Base-by-base conservation (phyloP, 441 rosid species). In the Pelargonium exstipulatum region DNA sequence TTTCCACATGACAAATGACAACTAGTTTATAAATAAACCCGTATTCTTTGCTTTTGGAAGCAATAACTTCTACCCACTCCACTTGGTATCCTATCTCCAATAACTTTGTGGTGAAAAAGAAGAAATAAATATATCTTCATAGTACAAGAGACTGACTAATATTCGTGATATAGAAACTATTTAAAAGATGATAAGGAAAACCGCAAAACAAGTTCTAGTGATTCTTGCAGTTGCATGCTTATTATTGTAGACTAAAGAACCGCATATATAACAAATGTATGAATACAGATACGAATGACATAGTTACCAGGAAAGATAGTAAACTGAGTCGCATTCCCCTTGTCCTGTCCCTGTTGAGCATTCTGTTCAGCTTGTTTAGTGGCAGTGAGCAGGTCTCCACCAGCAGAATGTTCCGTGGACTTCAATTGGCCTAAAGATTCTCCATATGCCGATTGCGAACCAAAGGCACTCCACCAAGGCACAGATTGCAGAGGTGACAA, bases 381-480 rank as follows among this genome's bases (percentile, higher is more conserved):
- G 7, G 55, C 55, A 48, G 55, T 48, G 55, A 12, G 14, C 5
- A 10, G 55, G 16, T 4, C 55, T 48, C 55, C 55, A 10, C 14
- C 55, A 48, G 17, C 16, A 13, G 55, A 48, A 4, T 13, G 55
- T 13, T 13, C 55, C 16, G 55, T n/a, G 62, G 77, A 46, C 80
- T 82, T 86, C 73, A 70, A 73, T 67, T 64, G 87, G 71, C 74
- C 86, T 72, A 79, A 87, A 22, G 81, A 70, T 53, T 69, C 86
- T 45, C 75, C 88, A 68, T 40, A 71, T 75, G 73, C 69, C 42
- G 87, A 78, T 57, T 85, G 96, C 77, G 84, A 78, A 69, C 85
- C 84, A 62, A 84, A 78, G 62, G 74, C 74, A 78, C 70, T 81
- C 92, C 90, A 89, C 94, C 94, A 87, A 81, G 89, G 79, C 48